phyloP scores from a whole-genome alignment of 345 rosid genomes.

The Rhizophora mangle region DNA sequence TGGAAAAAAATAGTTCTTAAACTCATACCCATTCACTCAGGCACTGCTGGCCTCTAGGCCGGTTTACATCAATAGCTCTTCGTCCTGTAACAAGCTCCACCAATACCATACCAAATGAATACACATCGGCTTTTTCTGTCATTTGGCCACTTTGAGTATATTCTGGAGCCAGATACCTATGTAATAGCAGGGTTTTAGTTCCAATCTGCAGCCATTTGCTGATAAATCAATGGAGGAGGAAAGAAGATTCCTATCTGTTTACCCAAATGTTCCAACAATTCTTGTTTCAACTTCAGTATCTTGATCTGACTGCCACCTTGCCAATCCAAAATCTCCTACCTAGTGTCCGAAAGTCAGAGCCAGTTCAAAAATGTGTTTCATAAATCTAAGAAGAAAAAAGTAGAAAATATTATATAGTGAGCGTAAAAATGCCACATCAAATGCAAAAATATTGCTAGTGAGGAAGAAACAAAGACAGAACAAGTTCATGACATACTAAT shows the following conservation, averaged over 20 bases:
- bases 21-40: constrained; percentile 93
- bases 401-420: not conserved
- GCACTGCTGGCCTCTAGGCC: constrained; percentile 98
- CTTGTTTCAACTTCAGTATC: constrained; percentile 87
- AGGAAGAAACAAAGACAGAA: constrained; percentile 2
- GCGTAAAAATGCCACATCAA: constrained; percentile 1
- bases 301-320: constrained; percentile 99
- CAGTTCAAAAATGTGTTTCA: constrained; percentile 1
- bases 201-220: constrained; percentile 4
- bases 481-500: constrained; percentile 48
- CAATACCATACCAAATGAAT: constrained; percentile 93
- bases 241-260: constrained; percentile 19
- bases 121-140: constrained; percentile 95
- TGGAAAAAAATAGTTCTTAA: not conserved
- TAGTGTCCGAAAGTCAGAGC: constrained; percentile 23
- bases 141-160: constrained; percentile 97
- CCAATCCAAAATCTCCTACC: constrained; percentile 99
- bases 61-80: constrained; percentile 80
- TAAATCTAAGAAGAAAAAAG: not conserved
- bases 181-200: not conserved
- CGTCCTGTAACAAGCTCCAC: constrained; percentile 94
- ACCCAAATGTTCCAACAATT: constrained; percentile 99
- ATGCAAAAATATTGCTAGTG: not conserved
- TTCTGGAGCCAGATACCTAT: constrained; percentile 96
- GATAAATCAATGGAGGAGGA: constrained; percentile 6